Base-by-base conservation (phyloP, 225 moss, liverwort and hornwort genomes). In the Neckera pumila region DNA sequence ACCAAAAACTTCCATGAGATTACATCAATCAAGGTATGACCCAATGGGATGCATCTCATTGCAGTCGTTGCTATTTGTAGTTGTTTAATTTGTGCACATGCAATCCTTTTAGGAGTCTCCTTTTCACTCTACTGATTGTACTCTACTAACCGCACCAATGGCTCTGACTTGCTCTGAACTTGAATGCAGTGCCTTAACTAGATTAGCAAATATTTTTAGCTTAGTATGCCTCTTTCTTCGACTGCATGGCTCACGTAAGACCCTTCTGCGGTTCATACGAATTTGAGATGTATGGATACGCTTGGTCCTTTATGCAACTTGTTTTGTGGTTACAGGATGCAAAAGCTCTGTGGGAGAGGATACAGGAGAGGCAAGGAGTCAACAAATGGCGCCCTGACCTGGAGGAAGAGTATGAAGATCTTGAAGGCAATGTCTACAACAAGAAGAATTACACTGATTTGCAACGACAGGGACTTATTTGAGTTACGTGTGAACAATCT, bases 381-480 rank as follows among this genome's bases (percentile, higher is more conserved):
- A 98, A 96, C 85, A 98, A 96, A 89, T 98, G 98, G 98, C 96
- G 98, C 80, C 98, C 96, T 70, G 98, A 98, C 89, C 89, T 96
- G 69, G 98, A 96, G 94, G 95, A 97, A 93, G 96, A 96, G 87
- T 95, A 95, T 71, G 98, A 98, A 78, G 96, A 96, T 84, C 92
- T 93, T 71, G 96, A 96, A 54, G 96, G 96, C 86, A 96, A 94
- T 79, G 95, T 96, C 74, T 96, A 96, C 89, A 98, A 98, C 85
- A 98, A 96, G 86, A 96, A 96, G 84, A 96, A 90, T 42, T 96
- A 90, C 88, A 89, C 96, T 71, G 97, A 95, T 87, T 91, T 94
- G 91, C 96, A 95, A 92, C 95, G 96, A 72, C 94, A 96, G 90
- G 96, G 96, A 73, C 94, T 98, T 33, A 92, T 96, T 65, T 96